Evolutionary conservation across 768 basidiomycete species (phyloP).

Genomic region (Suillus lakei): DNA sequence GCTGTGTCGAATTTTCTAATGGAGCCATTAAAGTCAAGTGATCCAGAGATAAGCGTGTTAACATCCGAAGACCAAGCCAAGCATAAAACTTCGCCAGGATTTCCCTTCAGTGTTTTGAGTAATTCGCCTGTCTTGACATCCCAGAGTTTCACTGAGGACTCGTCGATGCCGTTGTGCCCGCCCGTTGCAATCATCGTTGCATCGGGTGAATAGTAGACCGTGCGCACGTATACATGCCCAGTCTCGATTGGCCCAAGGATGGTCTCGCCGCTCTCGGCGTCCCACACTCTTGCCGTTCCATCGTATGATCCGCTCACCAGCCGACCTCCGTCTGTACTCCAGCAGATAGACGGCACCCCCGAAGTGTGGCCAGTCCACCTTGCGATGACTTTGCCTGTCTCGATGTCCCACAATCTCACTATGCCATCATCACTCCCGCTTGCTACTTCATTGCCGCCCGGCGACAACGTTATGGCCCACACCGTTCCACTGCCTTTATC

Average conservation of each 20-base stretch:
- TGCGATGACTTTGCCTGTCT: background rate
- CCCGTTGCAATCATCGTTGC: slow-evolving; percentile 2
- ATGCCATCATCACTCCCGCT: background rate
- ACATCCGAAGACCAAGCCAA: slow-evolving; percentile 1
- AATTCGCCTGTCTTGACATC: background rate
- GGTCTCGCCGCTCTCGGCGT: background rate
- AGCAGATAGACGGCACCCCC: background rate
- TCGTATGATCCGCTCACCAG: background rate
- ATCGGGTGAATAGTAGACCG: background rate
- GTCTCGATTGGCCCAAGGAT: background rate
- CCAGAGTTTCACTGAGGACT: background rate
- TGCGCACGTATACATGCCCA: background rate
- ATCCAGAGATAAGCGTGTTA: background rate
- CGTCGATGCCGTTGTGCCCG: background rate
- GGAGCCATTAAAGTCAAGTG: background rate
- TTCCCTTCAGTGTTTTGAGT: background rate
- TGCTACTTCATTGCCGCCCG: background rate
- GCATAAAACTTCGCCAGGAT: background rate
- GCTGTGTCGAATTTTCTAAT: background rate
- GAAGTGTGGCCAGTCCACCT: background rate
- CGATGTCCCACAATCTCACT: background rate
- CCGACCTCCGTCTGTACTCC: background rate
- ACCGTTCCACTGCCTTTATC: background rate
- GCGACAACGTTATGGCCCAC: background rate
- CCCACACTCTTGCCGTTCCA: background rate